phyloP scores from a whole-genome alignment of 1,139 yeast species.

The Pneumocystis jirovecii region DNA sequence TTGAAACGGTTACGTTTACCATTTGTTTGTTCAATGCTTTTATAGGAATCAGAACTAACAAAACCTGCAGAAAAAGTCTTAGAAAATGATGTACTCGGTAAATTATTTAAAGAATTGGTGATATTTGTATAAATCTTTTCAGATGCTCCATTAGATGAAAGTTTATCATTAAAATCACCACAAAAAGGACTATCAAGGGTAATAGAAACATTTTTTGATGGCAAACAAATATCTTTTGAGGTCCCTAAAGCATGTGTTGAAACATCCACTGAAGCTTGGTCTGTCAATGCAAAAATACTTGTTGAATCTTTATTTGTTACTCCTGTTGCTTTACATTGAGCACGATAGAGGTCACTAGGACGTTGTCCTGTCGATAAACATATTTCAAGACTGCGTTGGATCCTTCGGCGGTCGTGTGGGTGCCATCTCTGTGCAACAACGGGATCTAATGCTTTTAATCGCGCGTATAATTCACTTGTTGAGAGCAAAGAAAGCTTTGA shows the following conservation, averaged over 20 bases:
- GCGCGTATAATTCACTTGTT: slow-evolving; percentile 39
- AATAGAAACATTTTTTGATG: neutral
- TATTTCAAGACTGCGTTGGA: slow-evolving; percentile 69
- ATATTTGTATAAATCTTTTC: no score
- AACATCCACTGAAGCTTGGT: slow-evolving; percentile 9
- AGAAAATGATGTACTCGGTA: no score
- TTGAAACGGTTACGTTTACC: slow-evolving; percentile 30
- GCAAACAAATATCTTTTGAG: no score
- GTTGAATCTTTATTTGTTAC: neutral
- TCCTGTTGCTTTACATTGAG: slow-evolving; percentile 30
- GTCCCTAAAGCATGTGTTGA: no score
- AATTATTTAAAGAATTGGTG: no score
- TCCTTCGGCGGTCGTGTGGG: slow-evolving; percentile 72
- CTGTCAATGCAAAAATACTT: neutral
- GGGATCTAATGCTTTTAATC: slow-evolving; percentile 48
- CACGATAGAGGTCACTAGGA: slow-evolving; percentile 56
- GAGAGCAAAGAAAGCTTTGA: neutral
- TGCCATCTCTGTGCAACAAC: slow-evolving; percentile 67
- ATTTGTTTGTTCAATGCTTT: neutral
- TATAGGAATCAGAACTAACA: neutral
- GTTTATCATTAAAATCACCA: no score
- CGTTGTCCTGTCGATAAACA: slow-evolving; percentile 48
- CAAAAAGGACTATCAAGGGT: no score
- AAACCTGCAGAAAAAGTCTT: neutral
- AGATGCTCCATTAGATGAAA: no score